Evolutionary conservation across 208 protist species (phyloP), one percentile per base, ranked within the genome.

Genomic region (Crithidia sp.): DNA sequence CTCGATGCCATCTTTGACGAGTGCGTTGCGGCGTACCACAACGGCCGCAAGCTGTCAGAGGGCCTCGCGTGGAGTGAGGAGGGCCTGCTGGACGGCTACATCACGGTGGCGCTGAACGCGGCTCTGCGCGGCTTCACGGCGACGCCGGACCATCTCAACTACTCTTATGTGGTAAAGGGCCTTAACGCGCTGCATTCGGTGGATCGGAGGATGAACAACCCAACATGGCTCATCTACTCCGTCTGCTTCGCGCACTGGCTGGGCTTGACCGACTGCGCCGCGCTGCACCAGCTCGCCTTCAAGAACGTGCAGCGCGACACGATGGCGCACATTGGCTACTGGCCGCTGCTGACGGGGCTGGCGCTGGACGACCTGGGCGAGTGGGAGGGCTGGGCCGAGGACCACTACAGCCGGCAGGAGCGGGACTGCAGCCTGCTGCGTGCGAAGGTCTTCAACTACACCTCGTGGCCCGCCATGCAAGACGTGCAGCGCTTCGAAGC

Each of bases 281-380:
- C 90, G 53, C 78, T 82, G 52, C 83, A 85, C 58, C 89, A 95
- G 71, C 81, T 96, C 61, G 75, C 84, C 49, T 95, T 96, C 63
- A 91, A 93, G 67, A 91, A 82, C 76, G 80, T 96, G 17, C 92
- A 96, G 81, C 84, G 85, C 53, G 92, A 96, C 74, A 94, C 90
- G n/a, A 96, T 96, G 92, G 80, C 83, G 9, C 92, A 96, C 70
- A 57, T 95, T 53, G 89, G 92, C 12, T 96, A 93, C 79, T 93
- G 87, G 89, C 84, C 92, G 19, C 68, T 96, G 67, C 59, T 91
- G 14, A 50, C 52, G 6, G 87, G 85, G 6, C 67, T 87, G n/a
- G 88, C 86, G 10, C 43, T 94, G 53, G 80, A 83, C 9, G 90
- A 92, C 56, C 40, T 91, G 7, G 76, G 63, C 50, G 57, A 68